Base-by-base conservation (phyloP, 1,139 yeast genomes). In the Scheffersomyces titani region DNA sequence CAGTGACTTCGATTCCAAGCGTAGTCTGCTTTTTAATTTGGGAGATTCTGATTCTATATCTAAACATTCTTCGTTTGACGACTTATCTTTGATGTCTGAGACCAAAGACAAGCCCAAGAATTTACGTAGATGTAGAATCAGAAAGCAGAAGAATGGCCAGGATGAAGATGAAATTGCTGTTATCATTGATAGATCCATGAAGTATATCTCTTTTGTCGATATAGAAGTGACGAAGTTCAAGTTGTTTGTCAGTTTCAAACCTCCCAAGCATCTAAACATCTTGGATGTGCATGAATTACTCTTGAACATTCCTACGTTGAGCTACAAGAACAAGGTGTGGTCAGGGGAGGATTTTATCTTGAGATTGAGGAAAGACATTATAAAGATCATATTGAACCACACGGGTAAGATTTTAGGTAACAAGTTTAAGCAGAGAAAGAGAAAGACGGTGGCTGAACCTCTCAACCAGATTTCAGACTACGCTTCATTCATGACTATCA, bases 361-460 rank as follows among this genome's bases (percentile, higher is more conserved):
- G 55, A 81, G 86, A 49, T 68, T 92, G 54, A 84, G 87, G 67
- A 88, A 85, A 63, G 93, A 90, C 65, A 78, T 92, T 40, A 79
- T 90, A 55, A 86, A 83, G 69, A 79, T 87, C 19, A 84, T 92
- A 47, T 73, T 92, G 54, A 84, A 81, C 52, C 96, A 92, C 66
- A 80, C 96, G 1, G 97, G 97, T 5, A 85, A 89, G 61, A 83
- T 93, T 58, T 78, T 92, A 56, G 90, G 92, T 46, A 92, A 92
- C 72, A 91, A 90, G 71, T 80, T 92, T 64, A 80, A 84, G 60
- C 79, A 76, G 63, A 72, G 67, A 55, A 73, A 68, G 54, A 67
- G 72, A 57, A 80, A 76, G 58, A 64, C 70, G 49, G 64, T 66
- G 6, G 58, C 64, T 16, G 76, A 74, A 57, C 85, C 85, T 11